Conservation (phyloP, 23 red algal genomes). For the Chondrus crispus region DNA sequence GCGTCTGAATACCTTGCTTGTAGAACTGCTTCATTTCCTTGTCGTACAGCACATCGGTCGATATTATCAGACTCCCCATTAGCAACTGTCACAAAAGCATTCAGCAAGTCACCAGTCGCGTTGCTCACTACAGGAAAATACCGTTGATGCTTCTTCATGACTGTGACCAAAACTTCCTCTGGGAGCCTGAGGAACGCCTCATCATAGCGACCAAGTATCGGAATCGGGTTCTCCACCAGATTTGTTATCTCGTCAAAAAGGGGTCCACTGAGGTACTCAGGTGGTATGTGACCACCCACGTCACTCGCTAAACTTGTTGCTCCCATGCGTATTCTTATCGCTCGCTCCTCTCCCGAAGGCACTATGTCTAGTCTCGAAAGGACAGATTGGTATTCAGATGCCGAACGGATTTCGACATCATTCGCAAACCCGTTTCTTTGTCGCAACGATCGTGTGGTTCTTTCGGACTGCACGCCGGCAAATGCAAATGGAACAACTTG, state of each 20-base stretch:
- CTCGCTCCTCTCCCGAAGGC: constrained; percentile 35
- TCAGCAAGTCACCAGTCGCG: constrained; percentile 19
- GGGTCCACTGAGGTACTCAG: constrained; percentile 46
- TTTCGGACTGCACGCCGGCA: constrained; percentile 50
- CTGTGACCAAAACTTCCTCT: constrained; percentile 81
- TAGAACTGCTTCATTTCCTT: constrained; percentile 93
- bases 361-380: constrained; percentile 58
- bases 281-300: constrained; percentile 45
- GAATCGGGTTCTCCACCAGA: constrained; percentile 84
- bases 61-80: constrained; percentile 47
- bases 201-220: constrained; percentile 78
- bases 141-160: constrained; percentile 98
- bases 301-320: constrained; percentile 40
- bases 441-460: constrained; percentile 61
- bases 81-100: constrained; percentile 81
- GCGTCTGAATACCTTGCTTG: constrained; percentile 92
- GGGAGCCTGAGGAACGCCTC: constrained; percentile 75
- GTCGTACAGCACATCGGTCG: constrained; percentile 62
- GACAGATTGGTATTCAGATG: constrained; percentile 39
- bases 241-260: constrained; percentile 80
- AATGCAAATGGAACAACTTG: constrained; percentile 76
- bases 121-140: constrained; percentile 80
- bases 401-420: constrained; percentile 31
- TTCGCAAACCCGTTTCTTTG: constrained; percentile 30
- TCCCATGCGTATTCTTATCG: constrained; percentile 27